Conservation (phyloP, 345 rosid genomes). For the Capsella bursapastoris region DNA sequence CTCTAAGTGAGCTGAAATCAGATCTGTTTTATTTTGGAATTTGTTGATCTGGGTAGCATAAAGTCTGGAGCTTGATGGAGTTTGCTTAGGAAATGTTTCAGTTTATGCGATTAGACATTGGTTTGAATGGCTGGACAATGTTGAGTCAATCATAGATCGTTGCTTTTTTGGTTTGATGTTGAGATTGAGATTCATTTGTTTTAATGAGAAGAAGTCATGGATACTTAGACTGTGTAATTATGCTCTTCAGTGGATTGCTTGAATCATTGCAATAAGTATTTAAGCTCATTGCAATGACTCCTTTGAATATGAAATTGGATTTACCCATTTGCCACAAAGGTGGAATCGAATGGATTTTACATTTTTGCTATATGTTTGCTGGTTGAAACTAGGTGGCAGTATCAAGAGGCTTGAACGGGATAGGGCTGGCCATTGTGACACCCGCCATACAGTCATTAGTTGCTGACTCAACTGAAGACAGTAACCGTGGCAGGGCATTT, state of each 20-base stretch:
- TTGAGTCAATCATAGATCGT: not conserved
- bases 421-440: slow-evolving; percentile 66
- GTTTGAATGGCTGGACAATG: not conserved
- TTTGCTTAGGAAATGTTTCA: not conserved
- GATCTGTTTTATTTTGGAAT: slow-evolving; percentile 19
- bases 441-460: slow-evolving; percentile 70
- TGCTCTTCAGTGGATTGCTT: slow-evolving; percentile 23
- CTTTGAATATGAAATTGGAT: not conserved
- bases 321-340: not conserved
- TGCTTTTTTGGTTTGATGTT: not conserved
- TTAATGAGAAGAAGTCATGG: not conserved
- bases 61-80: slow-evolving; percentile 21
- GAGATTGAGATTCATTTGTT: slow-evolving; percentile 21
- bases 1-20: slow-evolving; percentile 1
- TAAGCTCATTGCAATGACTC: not conserved
- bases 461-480: slow-evolving; percentile 80
- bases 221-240: slow-evolving; percentile 1
- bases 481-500: slow-evolving; percentile 76
- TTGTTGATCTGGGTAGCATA: not conserved
- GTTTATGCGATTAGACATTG: not conserved
- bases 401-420: slow-evolving; percentile 72
- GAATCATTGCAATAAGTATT: not conserved
- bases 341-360: not conserved
- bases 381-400: slow-evolving; percentile 58
- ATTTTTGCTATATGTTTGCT: slow-evolving; percentile 6